phyloP scores from a whole-genome alignment of 208 protist species.

The Trypanosoma caninum region DNA sequence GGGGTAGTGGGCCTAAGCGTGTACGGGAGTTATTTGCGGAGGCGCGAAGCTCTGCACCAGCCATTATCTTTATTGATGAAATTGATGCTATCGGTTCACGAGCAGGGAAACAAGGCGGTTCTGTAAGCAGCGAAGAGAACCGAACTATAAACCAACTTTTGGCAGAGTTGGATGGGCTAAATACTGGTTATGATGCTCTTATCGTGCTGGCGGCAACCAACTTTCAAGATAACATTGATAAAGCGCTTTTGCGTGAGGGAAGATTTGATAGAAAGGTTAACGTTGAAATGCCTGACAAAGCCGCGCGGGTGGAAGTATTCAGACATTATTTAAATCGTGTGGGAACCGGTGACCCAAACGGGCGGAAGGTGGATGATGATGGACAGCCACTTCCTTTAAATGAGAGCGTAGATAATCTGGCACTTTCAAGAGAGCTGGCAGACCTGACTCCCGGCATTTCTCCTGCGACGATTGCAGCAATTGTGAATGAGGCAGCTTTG shows the following conservation, averaged over 20 bases:
- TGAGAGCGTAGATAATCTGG: slow-evolving; percentile 56
- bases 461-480: slow-evolving; percentile 95
- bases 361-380: slow-evolving; percentile 52
- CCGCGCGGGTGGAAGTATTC: slow-evolving; percentile 81
- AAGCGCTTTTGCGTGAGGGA: slow-evolving; percentile 83
- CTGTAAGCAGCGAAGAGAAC: slow-evolving; percentile 90
- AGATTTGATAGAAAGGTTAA: slow-evolving; percentile 88
- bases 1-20: slow-evolving; percentile 93
- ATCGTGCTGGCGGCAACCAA: slow-evolving; percentile 98
- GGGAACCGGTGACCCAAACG: slow-evolving; percentile 76
- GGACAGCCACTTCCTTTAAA: slow-evolving; percentile 49
- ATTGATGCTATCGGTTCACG: slow-evolving; percentile 96
- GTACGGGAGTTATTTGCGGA: slow-evolving; percentile 96
- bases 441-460: slow-evolving; percentile 88
- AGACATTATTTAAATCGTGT: slow-evolving; percentile 76
- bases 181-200: slow-evolving; percentile 79
- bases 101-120: slow-evolving; percentile 62
- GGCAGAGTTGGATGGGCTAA: slow-evolving; percentile 94
- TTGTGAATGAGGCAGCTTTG: slow-evolving; percentile 96
- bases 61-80: slow-evolving; percentile 98
- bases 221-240: slow-evolving; percentile 95
- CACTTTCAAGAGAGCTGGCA: slow-evolving; percentile 47
- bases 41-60: slow-evolving; percentile 91
- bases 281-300: slow-evolving; percentile 85
- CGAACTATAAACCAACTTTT: slow-evolving; percentile 97